These are phyloP conservation scores for Colletotrichum sp. DNA, from an alignment of 2,329 filamentous ascomycete genomes.

Conservation along the genomic window DNA sequence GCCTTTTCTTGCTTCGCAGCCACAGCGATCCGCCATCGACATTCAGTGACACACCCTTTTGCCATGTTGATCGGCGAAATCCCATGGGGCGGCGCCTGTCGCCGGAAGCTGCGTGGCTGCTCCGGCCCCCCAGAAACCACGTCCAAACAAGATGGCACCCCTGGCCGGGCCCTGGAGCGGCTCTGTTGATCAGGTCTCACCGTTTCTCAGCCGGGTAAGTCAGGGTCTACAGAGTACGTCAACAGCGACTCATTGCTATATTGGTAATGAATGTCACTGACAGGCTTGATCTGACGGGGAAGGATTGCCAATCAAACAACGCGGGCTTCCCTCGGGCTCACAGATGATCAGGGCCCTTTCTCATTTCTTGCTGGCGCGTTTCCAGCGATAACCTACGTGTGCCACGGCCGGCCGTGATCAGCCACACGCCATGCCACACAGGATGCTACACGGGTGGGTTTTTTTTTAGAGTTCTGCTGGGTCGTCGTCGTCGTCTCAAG, in stretches of 20 bases:
- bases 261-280: neutral
- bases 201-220: conserved; percentile 7
- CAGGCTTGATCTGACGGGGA: neutral
- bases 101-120: neutral
- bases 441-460: neutral
- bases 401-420: conserved; percentile 9
- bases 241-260: conserved; percentile 3
- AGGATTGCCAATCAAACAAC: conserved; percentile 4
- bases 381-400: neutral
- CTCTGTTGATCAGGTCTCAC: conserved; percentile 21
- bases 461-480: conserved; percentile 6
- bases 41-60: neutral
- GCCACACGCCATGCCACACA: conserved; percentile 17
- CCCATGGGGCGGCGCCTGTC: neutral
- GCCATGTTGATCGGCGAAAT: conserved; percentile 11
- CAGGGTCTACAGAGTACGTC: neutral
- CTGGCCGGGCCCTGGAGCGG: conserved; percentile 8
- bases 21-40: conserved; percentile 2
- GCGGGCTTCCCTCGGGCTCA: neutral
- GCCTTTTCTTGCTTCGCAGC: neutral
- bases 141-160: conserved; percentile 8
- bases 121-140: neutral
- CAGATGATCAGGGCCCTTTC: conserved; percentile 12
- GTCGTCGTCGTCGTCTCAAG: neutral
- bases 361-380: conserved; percentile 12